Percentiles rank a stretch among this genome's conserved stretches.
phyloP scores from a whole-genome alignment of 306 rosid genomes.

The Citrullus colocynthis region DNA sequence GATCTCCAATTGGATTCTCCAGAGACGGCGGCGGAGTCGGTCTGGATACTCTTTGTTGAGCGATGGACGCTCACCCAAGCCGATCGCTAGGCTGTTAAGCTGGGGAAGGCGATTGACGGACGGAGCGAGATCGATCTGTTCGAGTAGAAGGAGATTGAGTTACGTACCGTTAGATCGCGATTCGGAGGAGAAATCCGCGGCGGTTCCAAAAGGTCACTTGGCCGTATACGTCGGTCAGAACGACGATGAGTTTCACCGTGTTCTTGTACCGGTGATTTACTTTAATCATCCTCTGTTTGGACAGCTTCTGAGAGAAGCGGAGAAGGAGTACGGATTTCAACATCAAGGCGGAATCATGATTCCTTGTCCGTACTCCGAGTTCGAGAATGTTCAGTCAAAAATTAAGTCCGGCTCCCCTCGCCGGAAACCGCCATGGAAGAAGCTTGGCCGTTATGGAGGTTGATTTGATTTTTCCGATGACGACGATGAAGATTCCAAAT shows the following conservation, averaged over 20 bases:
- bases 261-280: constrained; percentile 80
- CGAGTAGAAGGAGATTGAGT: constrained; percentile 19
- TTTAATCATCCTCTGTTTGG: constrained; percentile 81
- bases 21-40: constrained; percentile 15
- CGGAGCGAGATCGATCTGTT: constrained; percentile 39
- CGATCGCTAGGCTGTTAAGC: constrained; percentile 28
- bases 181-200: background rate
- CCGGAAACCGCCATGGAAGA: constrained; percentile 35
- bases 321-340: constrained; percentile 57
- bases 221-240: constrained; percentile 82
- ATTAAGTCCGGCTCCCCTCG: constrained; percentile 39
- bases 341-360: constrained; percentile 82
- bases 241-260: constrained; percentile 60
- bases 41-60: constrained; percentile 17
- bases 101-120: constrained; percentile 47
- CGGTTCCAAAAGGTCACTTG: constrained; percentile 75
- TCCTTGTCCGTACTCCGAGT: constrained; percentile 64
- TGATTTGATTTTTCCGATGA: constrained; percentile 12
- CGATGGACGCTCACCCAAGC: background rate
- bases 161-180: constrained; percentile 30
- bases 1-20: constrained; percentile 31
- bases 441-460: constrained; percentile 12
- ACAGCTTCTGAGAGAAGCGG: constrained; percentile 55
- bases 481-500: constrained; percentile 1
- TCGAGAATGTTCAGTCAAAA: constrained; percentile 62